Evolutionary conservation across 768 basidiomycete species (phyloP), one percentile per base, ranked within the genome.

Genomic region (Kwoniella shandongensis): DNA sequence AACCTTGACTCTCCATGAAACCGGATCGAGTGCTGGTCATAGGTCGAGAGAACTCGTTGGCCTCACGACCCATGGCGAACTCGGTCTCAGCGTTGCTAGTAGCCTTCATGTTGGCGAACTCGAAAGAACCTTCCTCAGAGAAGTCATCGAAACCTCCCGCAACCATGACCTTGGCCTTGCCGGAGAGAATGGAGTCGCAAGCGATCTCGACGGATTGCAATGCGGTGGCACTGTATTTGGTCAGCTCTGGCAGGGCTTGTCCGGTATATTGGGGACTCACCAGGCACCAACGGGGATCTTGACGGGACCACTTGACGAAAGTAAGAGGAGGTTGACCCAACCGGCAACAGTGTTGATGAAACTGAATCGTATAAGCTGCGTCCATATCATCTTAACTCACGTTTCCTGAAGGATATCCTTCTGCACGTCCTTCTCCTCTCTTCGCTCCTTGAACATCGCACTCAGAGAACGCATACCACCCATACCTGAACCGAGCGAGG

Each of bases 21-120:
- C 96, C 96, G 71, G 92, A 83, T 74, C 96, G 90, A 63, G 94
- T 98, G 10, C 88, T 89, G 1, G 94, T 97, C 10, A 94, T 88
- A 15, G 96, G 96, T 56, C 96, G 88, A 44, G 96, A 99, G 88
- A 98, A 93, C 78, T 99, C 96, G 36, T 89, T 91, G 5, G 96
- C 93, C 78, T 99, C 96, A 66, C 96, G 92, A 60, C 96, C 96
- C 88, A 96, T 96, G 3, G 93, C 94, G 72, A 97, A 89, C 77
- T 99, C 96, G 27, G 90, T 90, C 77, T 92, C 90, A 1, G 93
- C 87, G 72, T 94, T 97, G 79, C 88, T 91, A 4, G 96, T 99
- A 1, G 96, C 96, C 79, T 97, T 96, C 96, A 99, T 99, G 81
- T 98, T 97, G 47, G 92, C 96, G 78, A 99, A 99, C 77, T 99